Conservation (phyloP, 306 rosid genomes). For the Rubus idaeus region DNA sequence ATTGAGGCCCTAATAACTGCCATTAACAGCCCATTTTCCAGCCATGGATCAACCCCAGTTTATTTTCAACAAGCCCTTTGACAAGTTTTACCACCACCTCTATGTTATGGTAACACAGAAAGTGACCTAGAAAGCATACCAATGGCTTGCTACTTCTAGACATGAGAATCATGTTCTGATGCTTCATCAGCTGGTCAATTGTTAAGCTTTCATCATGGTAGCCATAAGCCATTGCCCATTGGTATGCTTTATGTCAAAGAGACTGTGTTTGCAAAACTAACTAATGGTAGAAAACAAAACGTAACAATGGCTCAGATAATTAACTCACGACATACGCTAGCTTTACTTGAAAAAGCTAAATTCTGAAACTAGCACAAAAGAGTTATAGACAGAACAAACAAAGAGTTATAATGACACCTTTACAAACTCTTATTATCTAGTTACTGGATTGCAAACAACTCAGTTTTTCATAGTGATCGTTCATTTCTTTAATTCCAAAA, state of each 20-base stretch:
- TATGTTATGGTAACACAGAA: not conserved
- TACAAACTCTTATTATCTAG: too few relatives aligned
- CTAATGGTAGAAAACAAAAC: not conserved
- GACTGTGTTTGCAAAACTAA: not conserved
- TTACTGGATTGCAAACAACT: not conserved
- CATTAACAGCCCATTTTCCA: too few relatives aligned
- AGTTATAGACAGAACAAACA: constrained; percentile 1
- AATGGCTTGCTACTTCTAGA: not conserved
- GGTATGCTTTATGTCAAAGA: not conserved
- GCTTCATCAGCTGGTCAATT: not conserved
- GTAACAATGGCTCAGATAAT: not conserved
- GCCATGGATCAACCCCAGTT: too few relatives aligned
- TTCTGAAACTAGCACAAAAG: not conserved
- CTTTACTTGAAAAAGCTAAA: not conserved
- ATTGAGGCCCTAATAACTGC: too few relatives aligned
- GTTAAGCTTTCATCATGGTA: constrained; percentile 5
- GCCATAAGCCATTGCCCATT: not conserved
- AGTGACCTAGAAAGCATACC: not conserved
- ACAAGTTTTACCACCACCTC: too few relatives aligned
- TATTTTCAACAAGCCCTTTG: too few relatives aligned
- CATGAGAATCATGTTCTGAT: not conserved
- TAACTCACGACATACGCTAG: not conserved
- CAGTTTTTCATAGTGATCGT: not conserved
- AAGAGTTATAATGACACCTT: not conserved
- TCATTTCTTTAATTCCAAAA: constrained; percentile 8